Evolutionary conservation across 202 grass and related monocot species (phyloP).

Genomic region (Bolboschoenoplectus hybrid): DNA sequence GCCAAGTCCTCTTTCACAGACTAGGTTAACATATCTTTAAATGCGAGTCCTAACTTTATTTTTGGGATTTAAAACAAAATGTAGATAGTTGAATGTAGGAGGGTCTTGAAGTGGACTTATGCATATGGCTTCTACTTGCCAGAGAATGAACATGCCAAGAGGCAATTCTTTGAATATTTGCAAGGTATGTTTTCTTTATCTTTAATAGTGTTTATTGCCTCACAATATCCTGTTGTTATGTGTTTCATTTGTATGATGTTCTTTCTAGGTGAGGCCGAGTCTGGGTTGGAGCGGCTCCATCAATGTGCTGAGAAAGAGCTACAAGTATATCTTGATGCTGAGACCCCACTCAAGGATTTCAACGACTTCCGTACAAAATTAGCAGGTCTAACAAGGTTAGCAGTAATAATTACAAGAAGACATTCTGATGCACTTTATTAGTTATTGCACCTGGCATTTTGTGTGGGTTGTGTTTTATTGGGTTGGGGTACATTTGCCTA

Average conservation of each 20-base stretch:
- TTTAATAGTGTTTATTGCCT: background rate
- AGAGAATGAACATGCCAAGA: constrained; percentile 90
- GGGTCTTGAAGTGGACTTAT: constrained; percentile 99
- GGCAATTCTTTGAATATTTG: constrained; percentile 94
- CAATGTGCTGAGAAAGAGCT: constrained; percentile 99
- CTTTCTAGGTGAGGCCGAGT: constrained; percentile 89
- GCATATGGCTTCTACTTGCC: constrained; percentile 96
- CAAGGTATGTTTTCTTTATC: constrained; percentile 67
- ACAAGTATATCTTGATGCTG: constrained; percentile 88
- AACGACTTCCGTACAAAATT: constrained; percentile 98
- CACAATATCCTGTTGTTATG: background rate
- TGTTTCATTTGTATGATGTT: constrained; percentile 26
- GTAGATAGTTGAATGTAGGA: constrained; percentile 97
- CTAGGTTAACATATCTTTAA: background rate
- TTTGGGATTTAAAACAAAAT: constrained; percentile 42
- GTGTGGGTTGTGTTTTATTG: background rate
- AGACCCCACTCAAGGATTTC: constrained; percentile 84
- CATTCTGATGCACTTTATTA: background rate
- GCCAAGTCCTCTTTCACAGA: background rate
- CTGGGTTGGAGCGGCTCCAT: constrained; percentile 93
- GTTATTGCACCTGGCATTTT: background rate
- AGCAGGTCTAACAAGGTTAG: constrained; percentile 91
- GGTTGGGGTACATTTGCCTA: background rate
- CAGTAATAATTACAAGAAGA: background rate
- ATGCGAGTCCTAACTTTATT: background rate